Percentiles rank a stretch among this genome's conserved stretches.
phyloP scores from a whole-genome alignment of 352 stramenopile genomes.

The Phytophthora agathidicida region DNA sequence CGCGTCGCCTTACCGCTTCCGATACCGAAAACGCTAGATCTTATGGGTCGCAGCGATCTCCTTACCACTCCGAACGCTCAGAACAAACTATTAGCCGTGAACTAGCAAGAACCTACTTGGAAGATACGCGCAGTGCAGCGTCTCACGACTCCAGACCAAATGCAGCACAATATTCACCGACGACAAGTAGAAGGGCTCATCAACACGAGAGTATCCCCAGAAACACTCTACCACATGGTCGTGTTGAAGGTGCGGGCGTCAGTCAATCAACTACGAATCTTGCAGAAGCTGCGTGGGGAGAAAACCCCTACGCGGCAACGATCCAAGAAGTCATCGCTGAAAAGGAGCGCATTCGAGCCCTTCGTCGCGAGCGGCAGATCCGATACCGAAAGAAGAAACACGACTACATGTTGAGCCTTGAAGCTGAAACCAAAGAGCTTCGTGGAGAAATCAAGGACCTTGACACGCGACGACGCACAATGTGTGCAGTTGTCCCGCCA shows the following conservation, averaged over 20 bases:
- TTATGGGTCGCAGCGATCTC: not conserved
- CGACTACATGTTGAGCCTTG: slow-evolving; percentile 1
- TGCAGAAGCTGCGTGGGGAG: not conserved
- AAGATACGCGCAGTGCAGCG: not conserved
- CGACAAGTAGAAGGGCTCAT: too few species aligned
- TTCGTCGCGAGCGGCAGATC: slow-evolving; percentile 10
- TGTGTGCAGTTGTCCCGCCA: not conserved
- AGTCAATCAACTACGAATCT: not conserved
- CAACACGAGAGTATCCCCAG: too few species aligned
- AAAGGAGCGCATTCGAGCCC: not conserved
- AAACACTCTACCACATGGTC: too few species aligned
- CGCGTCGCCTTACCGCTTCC: not conserved
- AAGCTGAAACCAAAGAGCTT: not conserved
- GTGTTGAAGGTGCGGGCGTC: too few species aligned
- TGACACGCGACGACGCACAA: not conserved
- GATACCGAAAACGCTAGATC: not conserved
- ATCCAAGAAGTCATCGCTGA: not conserved
- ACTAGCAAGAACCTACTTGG: not conserved
- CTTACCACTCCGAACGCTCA: not conserved
- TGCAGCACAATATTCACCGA: too few species aligned
- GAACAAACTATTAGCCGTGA: not conserved
- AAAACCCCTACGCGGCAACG: not conserved
- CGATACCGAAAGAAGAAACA: slow-evolving; percentile 21
- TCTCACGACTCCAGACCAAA: not conserved
- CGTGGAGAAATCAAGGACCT: slow-evolving; percentile 1